phyloP scores from a whole-genome alignment of 164 flowering plant species.

The Houttuynia cordata region DNA sequence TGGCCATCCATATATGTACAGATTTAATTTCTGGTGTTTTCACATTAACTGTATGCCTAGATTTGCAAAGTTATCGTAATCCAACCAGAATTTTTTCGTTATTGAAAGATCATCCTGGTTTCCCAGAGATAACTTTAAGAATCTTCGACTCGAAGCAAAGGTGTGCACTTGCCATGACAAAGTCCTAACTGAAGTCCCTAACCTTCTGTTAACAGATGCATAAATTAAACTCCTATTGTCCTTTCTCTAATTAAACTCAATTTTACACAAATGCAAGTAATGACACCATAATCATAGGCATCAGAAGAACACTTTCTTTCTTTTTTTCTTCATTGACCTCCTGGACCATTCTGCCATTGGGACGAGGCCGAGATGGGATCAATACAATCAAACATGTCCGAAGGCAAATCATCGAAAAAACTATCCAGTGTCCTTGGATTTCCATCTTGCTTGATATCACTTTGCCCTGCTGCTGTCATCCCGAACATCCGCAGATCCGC shows the following conservation, averaged over 20 bases:
- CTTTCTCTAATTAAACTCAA: not conserved
- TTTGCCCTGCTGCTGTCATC: not conserved
- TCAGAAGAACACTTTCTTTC: no score
- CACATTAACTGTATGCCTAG: no score
- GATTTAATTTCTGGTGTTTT: no score
- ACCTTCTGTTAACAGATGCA: not conserved
- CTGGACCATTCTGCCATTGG: not conserved
- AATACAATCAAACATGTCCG: conserved; percentile 29
- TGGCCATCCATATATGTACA: no score
- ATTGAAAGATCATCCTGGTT: no score
- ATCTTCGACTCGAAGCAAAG: no score
- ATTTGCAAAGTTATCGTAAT: no score
- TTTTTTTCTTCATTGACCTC: not conserved
- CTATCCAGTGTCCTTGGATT: conserved; percentile 27
- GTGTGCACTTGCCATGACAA: no score
- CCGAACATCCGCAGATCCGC: not conserved
- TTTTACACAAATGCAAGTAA: no score
- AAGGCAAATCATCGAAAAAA: conserved; percentile 67
- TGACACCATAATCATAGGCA: not conserved
- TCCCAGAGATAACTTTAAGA: no score
- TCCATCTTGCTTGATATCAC: conserved; percentile 5
- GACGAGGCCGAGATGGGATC: conserved; percentile 27
- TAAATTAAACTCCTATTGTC: not conserved
- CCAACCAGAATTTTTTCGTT: no score
- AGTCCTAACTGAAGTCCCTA: no score